These are phyloP conservation scores for Lonicera japonica DNA, from an alignment of 129 eudicot genomes.

Conservation along the genomic window DNA sequence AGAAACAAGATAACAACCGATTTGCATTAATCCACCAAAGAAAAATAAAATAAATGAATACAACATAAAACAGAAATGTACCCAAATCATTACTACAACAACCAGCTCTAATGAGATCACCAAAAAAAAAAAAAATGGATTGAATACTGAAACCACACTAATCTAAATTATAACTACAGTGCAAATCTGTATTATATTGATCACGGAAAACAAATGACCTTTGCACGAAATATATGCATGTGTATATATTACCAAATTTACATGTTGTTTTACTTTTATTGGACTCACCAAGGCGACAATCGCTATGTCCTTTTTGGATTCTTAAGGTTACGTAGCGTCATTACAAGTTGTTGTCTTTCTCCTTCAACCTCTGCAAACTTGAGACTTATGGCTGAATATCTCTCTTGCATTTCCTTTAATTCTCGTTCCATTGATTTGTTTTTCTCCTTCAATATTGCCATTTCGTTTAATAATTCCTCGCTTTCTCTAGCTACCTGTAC, in stretches of 20 bases:
- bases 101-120: slow-evolving; percentile 14
- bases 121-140: slow-evolving; percentile 21
- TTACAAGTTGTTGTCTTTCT: slow-evolving; percentile 84
- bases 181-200: slow-evolving; percentile 10
- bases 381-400: slow-evolving; percentile 93
- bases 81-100: background rate
- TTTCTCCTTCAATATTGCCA: slow-evolving; percentile 46
- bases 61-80: background rate
- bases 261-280: slow-evolving; percentile 14
- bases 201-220: background rate
- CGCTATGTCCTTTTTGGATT: slow-evolving; percentile 43
- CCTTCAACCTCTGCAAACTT: slow-evolving; percentile 98
- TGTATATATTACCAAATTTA: slow-evolving; percentile 34
- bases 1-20: background rate
- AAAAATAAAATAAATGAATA: too few species aligned
- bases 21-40: background rate
- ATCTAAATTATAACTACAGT: slow-evolving; percentile 22
- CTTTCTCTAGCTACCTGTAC: background rate
- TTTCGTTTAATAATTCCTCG: slow-evolving; percentile 33
- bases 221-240: background rate
- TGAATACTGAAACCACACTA: slow-evolving; percentile 13
- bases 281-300: background rate
- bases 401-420: slow-evolving; percentile 87
- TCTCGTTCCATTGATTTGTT: slow-evolving; percentile 70
- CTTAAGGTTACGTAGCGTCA: slow-evolving; percentile 65